Conservation (phyloP, 768 basidiomycete genomes). For the Holtermannia corniformis region DNA sequence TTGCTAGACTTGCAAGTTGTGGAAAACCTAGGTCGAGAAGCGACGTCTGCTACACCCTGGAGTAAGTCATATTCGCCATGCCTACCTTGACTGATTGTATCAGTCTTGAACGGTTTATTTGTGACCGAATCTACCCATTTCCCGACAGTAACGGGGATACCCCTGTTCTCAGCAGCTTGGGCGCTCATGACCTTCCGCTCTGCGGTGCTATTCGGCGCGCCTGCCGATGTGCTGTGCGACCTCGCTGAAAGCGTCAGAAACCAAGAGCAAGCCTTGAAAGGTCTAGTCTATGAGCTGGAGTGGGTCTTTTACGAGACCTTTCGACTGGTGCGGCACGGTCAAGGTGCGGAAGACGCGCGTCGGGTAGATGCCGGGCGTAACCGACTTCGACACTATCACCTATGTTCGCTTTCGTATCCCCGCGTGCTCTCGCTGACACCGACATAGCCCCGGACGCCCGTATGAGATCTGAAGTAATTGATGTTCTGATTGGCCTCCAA, state of each 20-base stretch:
- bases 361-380: too few relatives aligned
- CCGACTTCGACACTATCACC: too few relatives aligned
- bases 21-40: background rate
- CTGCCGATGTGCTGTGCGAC: slow-evolving; percentile 1
- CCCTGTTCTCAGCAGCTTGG: slow-evolving; percentile 5
- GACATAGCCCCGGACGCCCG: too few relatives aligned
- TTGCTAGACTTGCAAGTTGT: background rate
- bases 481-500: too few relatives aligned
- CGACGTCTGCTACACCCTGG: background rate
- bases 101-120: background rate
- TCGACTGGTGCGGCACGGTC: too few relatives aligned
- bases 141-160: background rate
- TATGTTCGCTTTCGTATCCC: too few relatives aligned
- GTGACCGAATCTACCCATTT: background rate
- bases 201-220: slow-evolving; percentile 18
- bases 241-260: background rate
- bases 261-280: background rate
- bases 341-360: too few relatives aligned
- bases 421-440: too few relatives aligned
- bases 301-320: slow-evolving; percentile 13
- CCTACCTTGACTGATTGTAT: background rate
- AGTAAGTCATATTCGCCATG: background rate
- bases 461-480: too few relatives aligned
- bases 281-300: slow-evolving; percentile 9
- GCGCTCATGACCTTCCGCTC: slow-evolving; percentile 6